phyloP scores from a whole-genome alignment of 768 basidiomycete genomes.

The Phanerochaete carnosa region DNA sequence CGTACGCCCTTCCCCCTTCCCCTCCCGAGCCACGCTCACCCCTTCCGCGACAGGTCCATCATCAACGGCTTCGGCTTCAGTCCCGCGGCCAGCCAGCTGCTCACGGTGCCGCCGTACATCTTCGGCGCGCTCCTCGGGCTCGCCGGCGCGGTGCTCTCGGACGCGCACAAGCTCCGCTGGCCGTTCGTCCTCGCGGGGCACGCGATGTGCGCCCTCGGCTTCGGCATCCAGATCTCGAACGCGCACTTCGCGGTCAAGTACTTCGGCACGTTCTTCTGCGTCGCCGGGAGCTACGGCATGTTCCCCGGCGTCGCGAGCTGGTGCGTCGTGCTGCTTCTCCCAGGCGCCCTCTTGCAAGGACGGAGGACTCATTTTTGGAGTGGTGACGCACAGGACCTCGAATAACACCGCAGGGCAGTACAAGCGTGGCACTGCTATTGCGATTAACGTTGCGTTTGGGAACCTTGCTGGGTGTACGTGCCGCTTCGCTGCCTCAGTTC shows the following conservation, averaged over 20 bases:
- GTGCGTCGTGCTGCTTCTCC: slow-evolving; percentile 35
- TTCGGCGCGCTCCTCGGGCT: slow-evolving; percentile 44
- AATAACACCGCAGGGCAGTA: slow-evolving; percentile 68
- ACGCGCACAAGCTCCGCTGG: slow-evolving; percentile 49
- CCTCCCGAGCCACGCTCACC: background rate
- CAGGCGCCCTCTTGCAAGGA: too few relatives aligned
- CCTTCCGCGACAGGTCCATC: background rate
- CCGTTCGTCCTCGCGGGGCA: slow-evolving; percentile 56
- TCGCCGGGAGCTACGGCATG: slow-evolving; percentile 57
- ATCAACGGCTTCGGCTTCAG: slow-evolving; percentile 42
- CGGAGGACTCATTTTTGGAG: background rate
- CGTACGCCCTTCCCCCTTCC: background rate
- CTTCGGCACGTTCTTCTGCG: slow-evolving; percentile 68
- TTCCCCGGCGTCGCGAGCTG: slow-evolving; percentile 62
- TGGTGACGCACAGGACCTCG: slow-evolving; percentile 42
- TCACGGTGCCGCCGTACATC: slow-evolving; percentile 67
- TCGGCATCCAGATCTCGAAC: slow-evolving; percentile 58
- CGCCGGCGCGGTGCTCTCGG: slow-evolving; percentile 54
- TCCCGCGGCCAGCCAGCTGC: slow-evolving; percentile 53
- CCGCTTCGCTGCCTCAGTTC: background rate
- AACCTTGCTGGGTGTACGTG: slow-evolving; percentile 49
- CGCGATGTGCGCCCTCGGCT: slow-evolving; percentile 53
- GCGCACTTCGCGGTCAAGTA: slow-evolving; percentile 56
- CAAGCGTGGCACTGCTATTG: slow-evolving; percentile 67
- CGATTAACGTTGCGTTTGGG: slow-evolving; percentile 65